A percentile compares a stretch with the other conserved stretches of the same genome.
These are phyloP conservation scores for Glycine soja DNA, from an alignment of 306 rosid genomes.

Conservation along the genomic window DNA sequence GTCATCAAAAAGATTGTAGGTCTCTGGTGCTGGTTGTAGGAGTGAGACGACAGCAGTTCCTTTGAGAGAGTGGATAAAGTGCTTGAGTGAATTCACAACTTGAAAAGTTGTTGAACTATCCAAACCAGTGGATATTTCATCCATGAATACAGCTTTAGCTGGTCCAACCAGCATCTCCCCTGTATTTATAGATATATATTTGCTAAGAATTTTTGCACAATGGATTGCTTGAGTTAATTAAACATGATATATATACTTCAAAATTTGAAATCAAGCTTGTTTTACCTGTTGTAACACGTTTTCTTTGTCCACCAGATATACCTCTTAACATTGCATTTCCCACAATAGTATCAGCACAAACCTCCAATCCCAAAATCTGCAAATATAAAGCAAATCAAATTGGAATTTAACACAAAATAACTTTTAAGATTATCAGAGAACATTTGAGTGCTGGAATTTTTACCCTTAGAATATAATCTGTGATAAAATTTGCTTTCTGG, in stretches of 20 bases:
- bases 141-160: conserved; percentile 66
- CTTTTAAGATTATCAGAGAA: not conserved
- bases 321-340: conserved; percentile 62
- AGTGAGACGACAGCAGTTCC: conserved; percentile 64
- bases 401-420: not conserved
- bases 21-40: conserved; percentile 70
- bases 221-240: not conserved
- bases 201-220: not conserved
- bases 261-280: not conserved
- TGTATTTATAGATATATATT: conserved; percentile 13
- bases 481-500: conserved; percentile 62
- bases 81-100: conserved; percentile 59
- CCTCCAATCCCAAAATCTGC: conserved; percentile 63
- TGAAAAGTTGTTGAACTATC: conserved; percentile 68
- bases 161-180: conserved; percentile 75
- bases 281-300: conserved; percentile 66
- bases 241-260: not conserved
- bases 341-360: conserved; percentile 62
- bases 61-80: conserved; percentile 50
- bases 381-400: not conserved
- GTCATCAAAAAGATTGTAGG: conserved; percentile 65
- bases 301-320: conserved; percentile 68
- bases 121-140: conserved; percentile 70
- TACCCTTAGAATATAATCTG: conserved; percentile 78
- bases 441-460: not conserved